phyloP scores from a whole-genome alignment of 169 alveolate genomes.

The Cryptosporidium meleagridis region DNA sequence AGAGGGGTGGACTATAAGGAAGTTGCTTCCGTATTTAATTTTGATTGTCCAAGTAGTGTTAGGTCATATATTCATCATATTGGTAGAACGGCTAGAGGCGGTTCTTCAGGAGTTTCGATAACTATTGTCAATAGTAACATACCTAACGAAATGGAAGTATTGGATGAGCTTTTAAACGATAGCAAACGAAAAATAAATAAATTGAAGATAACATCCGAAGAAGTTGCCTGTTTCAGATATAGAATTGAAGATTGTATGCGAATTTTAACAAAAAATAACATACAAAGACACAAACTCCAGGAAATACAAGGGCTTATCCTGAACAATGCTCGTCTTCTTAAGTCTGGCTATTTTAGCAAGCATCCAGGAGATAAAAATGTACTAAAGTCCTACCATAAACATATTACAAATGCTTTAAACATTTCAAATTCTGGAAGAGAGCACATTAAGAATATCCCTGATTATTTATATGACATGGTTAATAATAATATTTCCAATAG shows the following conservation, averaged over 20 bases:
- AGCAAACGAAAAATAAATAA: conserved; percentile 34
- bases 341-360: conserved; percentile 63
- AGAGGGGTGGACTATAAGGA: conserved; percentile 68
- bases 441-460: conserved; percentile 43
- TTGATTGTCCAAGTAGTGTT: conserved; percentile 62
- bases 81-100: conserved; percentile 73
- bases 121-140: conserved; percentile 45
- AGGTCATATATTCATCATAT: conserved; percentile 66
- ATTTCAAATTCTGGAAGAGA: conserved; percentile 57
- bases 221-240: conserved; percentile 62
- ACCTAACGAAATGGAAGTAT: conserved; percentile 65
- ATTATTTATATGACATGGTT: conserved; percentile 39
- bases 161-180: conserved; percentile 17
- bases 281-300: conserved; percentile 49
- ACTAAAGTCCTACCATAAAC: conserved; percentile 55
- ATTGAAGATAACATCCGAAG: conserved; percentile 49
- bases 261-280: conserved; percentile 44
- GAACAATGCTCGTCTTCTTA: conserved; percentile 49
- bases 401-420: conserved; percentile 41
- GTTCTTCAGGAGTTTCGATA: conserved; percentile 49
- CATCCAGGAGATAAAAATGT: conserved; percentile 70
- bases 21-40: conserved; percentile 66
- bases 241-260: conserved; percentile 69
- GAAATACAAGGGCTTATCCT: conserved; percentile 67
- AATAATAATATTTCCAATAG: conserved; percentile 2